Base-by-base conservation (phyloP, 2,329 filamentous ascomycete species). In the Diaporthe sp. region DNA sequence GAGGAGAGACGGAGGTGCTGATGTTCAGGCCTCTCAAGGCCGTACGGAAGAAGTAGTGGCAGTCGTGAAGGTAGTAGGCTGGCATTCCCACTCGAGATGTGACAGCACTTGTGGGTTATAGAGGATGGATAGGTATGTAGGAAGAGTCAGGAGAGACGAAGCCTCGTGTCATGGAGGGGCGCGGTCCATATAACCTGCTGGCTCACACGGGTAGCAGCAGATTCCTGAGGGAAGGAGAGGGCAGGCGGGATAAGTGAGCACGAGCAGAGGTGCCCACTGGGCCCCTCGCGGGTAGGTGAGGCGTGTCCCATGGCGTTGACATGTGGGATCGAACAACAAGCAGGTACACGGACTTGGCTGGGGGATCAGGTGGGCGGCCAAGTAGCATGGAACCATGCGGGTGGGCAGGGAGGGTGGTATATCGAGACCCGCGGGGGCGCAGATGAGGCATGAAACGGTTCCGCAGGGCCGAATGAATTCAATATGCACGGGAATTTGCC, bases 41-140 rank as follows among this genome's bases (percentile, higher is more conserved):
- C 85, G 93, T 97, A 88, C 94, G 94, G 88, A 94, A 97, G 87
- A 98, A 97, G 87, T 97, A 97, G 84, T 97, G 95, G 82, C 94
- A 97, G 85, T 97, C 94, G 89, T 97, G 93, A 75, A 94, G 88
- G 85, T 88, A 97, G 85, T 95, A 96, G 81, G 89, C 85, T 88
- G 94, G 94, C 94, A 97, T 97, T 87, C 89, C 88, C 72, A 71
- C 60, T 73, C n/a, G 75, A 76, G 71, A 71, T 19, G 39, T 46
- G 25, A 34, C 31, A 46, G 49, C 68, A 46, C 22, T 31, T 31
- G 31, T 67, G 34, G 9, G 31, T 46, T 7, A 28, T 5, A 37
- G 22, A 13, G 19, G 19, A 42, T 28, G 39, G 49, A 7, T 44
- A 57, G 72, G n/a, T 37, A n/a, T 31, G 39, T 39, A 31, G 15